These are phyloP conservation scores for Apodospora peruviana DNA, from an alignment of 495 filamentous ascomycete genomes.

Conservation along the genomic window DNA sequence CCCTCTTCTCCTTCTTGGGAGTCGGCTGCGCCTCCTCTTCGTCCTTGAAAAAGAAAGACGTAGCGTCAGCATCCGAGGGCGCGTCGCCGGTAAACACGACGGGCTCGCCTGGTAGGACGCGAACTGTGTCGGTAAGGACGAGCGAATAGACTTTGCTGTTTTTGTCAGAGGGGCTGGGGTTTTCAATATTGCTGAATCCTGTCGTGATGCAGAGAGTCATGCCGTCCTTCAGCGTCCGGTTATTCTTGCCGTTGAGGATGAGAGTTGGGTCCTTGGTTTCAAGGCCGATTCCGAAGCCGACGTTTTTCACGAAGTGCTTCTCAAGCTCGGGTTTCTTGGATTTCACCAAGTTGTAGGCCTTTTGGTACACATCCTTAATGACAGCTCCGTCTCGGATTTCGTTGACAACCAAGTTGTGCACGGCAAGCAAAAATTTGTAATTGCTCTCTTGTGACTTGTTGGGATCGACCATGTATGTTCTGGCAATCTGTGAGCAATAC, in stretches of 20 bases:
- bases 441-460: slow-evolving; percentile 90
- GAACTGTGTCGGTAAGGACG: slow-evolving; percentile 86
- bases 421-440: slow-evolving; percentile 82
- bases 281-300: slow-evolving; percentile 87
- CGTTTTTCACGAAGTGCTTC: slow-evolving; percentile 83
- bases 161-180: slow-evolving; percentile 75
- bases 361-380: slow-evolving; percentile 87
- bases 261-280: slow-evolving; percentile 80
- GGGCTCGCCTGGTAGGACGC: slow-evolving; percentile 69
- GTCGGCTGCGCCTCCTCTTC: slow-evolving; percentile 65
- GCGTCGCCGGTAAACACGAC: slow-evolving; percentile 91
- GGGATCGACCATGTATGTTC: slow-evolving; percentile 94
- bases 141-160: slow-evolving; percentile 83
- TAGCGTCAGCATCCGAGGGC: slow-evolving; percentile 80
- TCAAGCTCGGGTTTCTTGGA: slow-evolving; percentile 91
- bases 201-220: slow-evolving; percentile 92
- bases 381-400: slow-evolving; percentile 82
- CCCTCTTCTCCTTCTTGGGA: slow-evolving; percentile 74
- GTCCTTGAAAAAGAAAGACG: slow-evolving; percentile 96
- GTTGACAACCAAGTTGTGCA: slow-evolving; percentile 83
- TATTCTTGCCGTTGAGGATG: slow-evolving; percentile 78
- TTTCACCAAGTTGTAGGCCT: slow-evolving; percentile 70
- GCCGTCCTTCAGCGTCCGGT: slow-evolving; percentile 77
- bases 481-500: slow-evolving; percentile 82
- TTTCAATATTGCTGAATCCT: slow-evolving; percentile 81